Conservation (phyloP, 2,329 filamentous ascomycete genomes). For the Eurotiales sp. region DNA sequence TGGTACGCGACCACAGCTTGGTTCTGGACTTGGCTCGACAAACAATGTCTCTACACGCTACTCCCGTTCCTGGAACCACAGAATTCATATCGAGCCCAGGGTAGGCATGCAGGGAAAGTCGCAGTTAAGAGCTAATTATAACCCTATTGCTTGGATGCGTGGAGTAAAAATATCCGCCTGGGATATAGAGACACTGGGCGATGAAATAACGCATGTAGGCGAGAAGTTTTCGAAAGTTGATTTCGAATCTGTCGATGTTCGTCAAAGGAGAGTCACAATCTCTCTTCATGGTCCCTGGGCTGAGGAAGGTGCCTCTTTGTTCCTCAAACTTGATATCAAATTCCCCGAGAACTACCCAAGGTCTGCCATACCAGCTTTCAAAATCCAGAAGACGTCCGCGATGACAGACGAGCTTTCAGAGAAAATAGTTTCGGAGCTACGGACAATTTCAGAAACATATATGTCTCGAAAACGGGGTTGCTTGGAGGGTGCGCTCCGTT, state of each 20-base stretch:
- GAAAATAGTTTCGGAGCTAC: conserved; percentile 49
- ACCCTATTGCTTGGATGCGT: conserved; percentile 62
- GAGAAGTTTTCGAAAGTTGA: conserved; percentile 59
- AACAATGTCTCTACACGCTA: conserved; percentile 52
- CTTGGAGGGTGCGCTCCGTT: conserved; percentile 60
- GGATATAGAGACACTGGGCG: conserved; percentile 54
- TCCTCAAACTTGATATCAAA: conserved; percentile 55
- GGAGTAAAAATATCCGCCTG: conserved; percentile 58
- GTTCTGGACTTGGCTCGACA: conserved; percentile 41
- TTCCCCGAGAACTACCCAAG: conserved; percentile 58
- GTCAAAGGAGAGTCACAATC: conserved; percentile 51
- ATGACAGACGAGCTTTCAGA: conserved; percentile 51
- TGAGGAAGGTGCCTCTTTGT: conserved; percentile 48
- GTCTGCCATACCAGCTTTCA: conserved; percentile 48
- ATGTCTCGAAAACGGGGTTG: conserved; percentile 52
- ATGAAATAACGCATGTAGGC: conserved; percentile 60
- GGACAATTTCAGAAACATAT: conserved; percentile 54
- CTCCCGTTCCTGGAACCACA: conserved; percentile 45
- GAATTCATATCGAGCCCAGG: conserved; percentile 46
- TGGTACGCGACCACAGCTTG: conserved; percentile 20
- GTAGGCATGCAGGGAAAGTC: conserved; percentile 48
- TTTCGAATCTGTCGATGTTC: conserved; percentile 57
- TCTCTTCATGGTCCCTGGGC: conserved; percentile 61
- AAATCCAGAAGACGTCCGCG: conserved; percentile 55
- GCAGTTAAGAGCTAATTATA: conserved; percentile 48